Percentiles rank a stretch among this genome's conserved stretches.
Evolutionary conservation across 139 green algal genomes (phyloP).

Genomic region (Haematococcus lacustris): DNA sequence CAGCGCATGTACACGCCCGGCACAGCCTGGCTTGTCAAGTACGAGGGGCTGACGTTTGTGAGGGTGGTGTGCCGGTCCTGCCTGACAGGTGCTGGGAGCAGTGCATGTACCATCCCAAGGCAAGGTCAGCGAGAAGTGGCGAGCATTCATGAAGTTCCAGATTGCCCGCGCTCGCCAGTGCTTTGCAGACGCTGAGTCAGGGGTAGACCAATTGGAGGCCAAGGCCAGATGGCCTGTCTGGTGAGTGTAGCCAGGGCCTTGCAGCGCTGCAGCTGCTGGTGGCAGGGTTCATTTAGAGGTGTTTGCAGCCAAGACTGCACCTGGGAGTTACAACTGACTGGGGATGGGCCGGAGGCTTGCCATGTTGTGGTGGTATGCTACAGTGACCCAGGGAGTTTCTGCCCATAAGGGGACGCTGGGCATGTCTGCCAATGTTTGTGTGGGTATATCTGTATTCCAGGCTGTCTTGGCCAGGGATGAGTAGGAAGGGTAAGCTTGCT

Average conservation of each 20-base stretch:
- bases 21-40: not conserved
- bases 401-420: no score
- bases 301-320: not conserved
- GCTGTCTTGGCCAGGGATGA: not conserved
- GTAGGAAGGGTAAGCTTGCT: no score
- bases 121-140: constrained; percentile 84
- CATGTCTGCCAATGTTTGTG: not conserved
- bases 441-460: not conserved
- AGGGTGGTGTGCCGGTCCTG: no score
- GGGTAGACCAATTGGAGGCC: constrained; percentile 69
- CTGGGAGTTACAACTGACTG: not conserved
- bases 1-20: not conserved
- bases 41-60: not conserved
- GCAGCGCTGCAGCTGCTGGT: not conserved
- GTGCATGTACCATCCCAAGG: constrained; percentile 61
- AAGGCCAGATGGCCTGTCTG: constrained; percentile 95
- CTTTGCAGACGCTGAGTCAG: constrained; percentile 77
- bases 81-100: constrained; percentile 52
- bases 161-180: constrained; percentile 81
- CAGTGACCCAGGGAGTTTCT: no score
- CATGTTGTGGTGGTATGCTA: no score
- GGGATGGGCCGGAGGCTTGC: not conserved
- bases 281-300: not conserved
- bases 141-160: constrained; percentile 95
- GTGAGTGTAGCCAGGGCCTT: constrained; percentile 27